Evolutionary conservation across 2,329 filamentous ascomycete species (phyloP).

Genomic region (Trichoderma harzianum): DNA sequence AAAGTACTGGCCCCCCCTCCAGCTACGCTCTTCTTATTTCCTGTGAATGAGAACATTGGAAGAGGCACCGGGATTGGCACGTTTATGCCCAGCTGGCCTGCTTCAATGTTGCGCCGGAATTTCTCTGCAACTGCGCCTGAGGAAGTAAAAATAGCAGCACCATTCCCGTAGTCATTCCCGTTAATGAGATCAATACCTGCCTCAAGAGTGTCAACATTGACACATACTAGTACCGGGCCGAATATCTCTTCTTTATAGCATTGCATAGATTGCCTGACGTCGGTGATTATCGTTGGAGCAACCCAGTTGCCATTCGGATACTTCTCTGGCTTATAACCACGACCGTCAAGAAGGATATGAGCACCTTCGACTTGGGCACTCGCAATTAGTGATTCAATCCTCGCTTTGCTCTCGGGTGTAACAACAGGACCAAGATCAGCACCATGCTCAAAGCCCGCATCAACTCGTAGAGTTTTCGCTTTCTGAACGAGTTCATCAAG

Average conservation of each 20-base stretch:
- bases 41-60: neutral
- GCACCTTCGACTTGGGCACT: neutral
- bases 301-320: neutral
- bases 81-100: neutral
- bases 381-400: neutral
- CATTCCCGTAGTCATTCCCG: neutral
- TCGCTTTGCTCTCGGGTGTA: neutral
- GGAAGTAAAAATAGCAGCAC: neutral
- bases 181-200: neutral
- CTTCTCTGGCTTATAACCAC: neutral
- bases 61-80: neutral
- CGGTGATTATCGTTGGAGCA: neutral
- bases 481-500: neutral
- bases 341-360: neutral
- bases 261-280: neutral
- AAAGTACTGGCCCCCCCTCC: neutral
- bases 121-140: neutral
- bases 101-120: neutral
- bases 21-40: neutral
- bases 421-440: neutral
- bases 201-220: neutral
- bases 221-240: neutral
- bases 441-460: neutral
- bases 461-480: neutral
- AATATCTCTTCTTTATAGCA: neutral